A percentile compares a stretch with the other conserved stretches of the same genome.
Conservation (phyloP, 2,329 filamentous ascomycete species). For the Sordariomycetes sp. region DNA sequence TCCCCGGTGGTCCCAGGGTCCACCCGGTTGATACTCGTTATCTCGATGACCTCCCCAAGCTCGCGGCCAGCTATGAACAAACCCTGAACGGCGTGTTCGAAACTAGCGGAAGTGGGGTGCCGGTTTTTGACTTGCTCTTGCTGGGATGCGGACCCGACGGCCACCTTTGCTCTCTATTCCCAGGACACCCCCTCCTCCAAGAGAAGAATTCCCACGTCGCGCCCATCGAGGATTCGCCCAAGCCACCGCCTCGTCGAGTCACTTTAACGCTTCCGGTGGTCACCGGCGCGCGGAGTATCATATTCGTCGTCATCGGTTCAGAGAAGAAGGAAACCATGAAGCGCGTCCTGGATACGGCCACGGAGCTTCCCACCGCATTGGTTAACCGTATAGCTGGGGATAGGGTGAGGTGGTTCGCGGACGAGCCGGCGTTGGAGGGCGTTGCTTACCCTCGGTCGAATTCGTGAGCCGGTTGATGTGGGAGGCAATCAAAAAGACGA, state of each 20-base stretch:
- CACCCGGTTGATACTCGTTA: slow-evolving; percentile 60
- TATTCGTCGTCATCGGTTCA: slow-evolving; percentile 80
- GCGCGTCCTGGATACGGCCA: slow-evolving; percentile 80
- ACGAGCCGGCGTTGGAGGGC: slow-evolving; percentile 73
- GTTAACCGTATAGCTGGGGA: slow-evolving; percentile 79
- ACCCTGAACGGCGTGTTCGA: slow-evolving; percentile 77
- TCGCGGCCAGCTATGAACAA: slow-evolving; percentile 91
- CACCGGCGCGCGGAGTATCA: slow-evolving; percentile 73
- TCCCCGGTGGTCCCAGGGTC: slow-evolving; percentile 64
- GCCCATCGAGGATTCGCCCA: slow-evolving; percentile 84
- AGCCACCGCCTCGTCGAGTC: slow-evolving; percentile 83
- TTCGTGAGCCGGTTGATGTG: slow-evolving; percentile 17
- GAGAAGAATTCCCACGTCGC: slow-evolving; percentile 89
- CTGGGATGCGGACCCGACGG: slow-evolving; percentile 92
- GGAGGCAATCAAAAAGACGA: too few species aligned
- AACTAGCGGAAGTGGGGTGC: slow-evolving; percentile 84
- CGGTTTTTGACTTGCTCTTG: slow-evolving; percentile 87
- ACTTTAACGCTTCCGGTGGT: slow-evolving; percentile 89
- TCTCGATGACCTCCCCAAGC: slow-evolving; percentile 74
- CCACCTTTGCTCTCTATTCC: slow-evolving; percentile 95
- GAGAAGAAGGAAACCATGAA: slow-evolving; percentile 89
- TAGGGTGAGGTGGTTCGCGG: slow-evolving; percentile 91
- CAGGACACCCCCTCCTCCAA: slow-evolving; percentile 74
- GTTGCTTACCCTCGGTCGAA: slow-evolving; percentile 72
- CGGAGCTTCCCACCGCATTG: slow-evolving; percentile 72